These are phyloP conservation scores for Euphorbia corollata DNA, from an alignment of 441 rosid species.

Conservation along the genomic window DNA sequence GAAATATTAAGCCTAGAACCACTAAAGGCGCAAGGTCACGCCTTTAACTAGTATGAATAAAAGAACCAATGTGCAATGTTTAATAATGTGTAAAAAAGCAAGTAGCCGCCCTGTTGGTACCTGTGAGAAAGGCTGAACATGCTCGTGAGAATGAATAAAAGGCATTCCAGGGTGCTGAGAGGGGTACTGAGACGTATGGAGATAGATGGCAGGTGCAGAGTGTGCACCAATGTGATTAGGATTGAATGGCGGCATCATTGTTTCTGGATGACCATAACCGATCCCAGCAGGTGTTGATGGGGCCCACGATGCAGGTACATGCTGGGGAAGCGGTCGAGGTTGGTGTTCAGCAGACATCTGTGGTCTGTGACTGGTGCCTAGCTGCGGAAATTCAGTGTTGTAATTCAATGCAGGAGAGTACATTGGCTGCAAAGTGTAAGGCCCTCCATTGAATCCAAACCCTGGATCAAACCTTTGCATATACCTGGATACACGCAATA, in stretches of 20 bases:
- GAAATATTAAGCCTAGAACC: no score
- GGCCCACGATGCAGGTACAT: slow-evolving; percentile 51
- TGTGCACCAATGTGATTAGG: slow-evolving; percentile 52
- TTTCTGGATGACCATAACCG: slow-evolving; percentile 70
- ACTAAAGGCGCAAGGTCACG: no score
- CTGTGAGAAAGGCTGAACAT: slow-evolving; percentile 62
- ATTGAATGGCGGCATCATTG: slow-evolving; percentile 55
- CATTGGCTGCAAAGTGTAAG: slow-evolving; percentile 60
- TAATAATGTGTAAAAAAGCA: slow-evolving; percentile 1
- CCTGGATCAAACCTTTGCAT: slow-evolving; percentile 81
- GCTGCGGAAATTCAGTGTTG: slow-evolving; percentile 82
- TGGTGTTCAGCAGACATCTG: slow-evolving; percentile 60
- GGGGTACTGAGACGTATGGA: slow-evolving; percentile 66
- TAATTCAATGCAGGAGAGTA: slow-evolving; percentile 67
- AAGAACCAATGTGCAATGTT: not conserved
- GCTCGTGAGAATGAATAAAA: slow-evolving; percentile 51
- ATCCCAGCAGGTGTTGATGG: slow-evolving; percentile 48
- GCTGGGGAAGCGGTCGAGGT: slow-evolving; percentile 48
- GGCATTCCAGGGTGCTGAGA: slow-evolving; percentile 70
- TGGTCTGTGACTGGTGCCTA: slow-evolving; percentile 50
- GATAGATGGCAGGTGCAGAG: slow-evolving; percentile 42
- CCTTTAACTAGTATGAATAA: no score
- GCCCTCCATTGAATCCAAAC: slow-evolving; percentile 57
- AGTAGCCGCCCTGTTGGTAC: slow-evolving; percentile 27
- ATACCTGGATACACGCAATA: slow-evolving; percentile 38